Conservation (phyloP, 768 basidiomycete species). For the Leccinum disarticulatum region DNA sequence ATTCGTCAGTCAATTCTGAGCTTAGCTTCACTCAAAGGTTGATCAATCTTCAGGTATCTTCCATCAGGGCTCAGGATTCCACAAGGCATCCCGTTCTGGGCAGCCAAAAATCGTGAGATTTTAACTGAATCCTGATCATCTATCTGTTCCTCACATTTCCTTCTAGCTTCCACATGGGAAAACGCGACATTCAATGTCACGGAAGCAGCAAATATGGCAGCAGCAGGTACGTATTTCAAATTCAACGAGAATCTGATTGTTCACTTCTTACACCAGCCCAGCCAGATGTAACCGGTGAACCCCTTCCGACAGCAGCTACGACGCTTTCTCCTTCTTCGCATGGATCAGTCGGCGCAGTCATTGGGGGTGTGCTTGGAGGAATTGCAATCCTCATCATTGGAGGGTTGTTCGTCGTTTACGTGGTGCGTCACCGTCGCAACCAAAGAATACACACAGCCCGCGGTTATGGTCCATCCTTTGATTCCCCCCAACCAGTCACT, state of each 20-base stretch:
- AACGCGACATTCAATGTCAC: constrained; percentile 15
- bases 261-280: not conserved
- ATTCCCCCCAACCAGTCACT: not conserved
- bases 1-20: constrained; percentile 18
- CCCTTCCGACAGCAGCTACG: constrained; percentile 7
- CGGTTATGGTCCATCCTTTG: not conserved
- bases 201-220: constrained; percentile 9
- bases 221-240: constrained; percentile 9
- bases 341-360: constrained; percentile 14
- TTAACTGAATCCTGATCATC: not conserved
- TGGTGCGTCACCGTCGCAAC: constrained; percentile 14
- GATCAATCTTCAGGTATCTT: constrained; percentile 22
- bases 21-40: not conserved
- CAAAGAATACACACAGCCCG: not conserved
- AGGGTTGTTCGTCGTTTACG: constrained; percentile 11
- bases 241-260: not conserved
- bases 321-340: constrained; percentile 12
- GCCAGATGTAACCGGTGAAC: constrained; percentile 19
- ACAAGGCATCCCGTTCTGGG: constrained; percentile 24
- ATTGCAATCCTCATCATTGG: constrained; percentile 14
- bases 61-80: constrained; percentile 15
- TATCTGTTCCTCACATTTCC: constrained; percentile 1
- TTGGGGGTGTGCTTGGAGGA: constrained; percentile 25
- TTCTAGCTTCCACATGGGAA: constrained; percentile 20
- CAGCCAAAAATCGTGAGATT: constrained; percentile 23